These are phyloP conservation scores for Boletus tylopilopsis DNA, from an alignment of 768 basidiomycete species.

Conservation along the genomic window DNA sequence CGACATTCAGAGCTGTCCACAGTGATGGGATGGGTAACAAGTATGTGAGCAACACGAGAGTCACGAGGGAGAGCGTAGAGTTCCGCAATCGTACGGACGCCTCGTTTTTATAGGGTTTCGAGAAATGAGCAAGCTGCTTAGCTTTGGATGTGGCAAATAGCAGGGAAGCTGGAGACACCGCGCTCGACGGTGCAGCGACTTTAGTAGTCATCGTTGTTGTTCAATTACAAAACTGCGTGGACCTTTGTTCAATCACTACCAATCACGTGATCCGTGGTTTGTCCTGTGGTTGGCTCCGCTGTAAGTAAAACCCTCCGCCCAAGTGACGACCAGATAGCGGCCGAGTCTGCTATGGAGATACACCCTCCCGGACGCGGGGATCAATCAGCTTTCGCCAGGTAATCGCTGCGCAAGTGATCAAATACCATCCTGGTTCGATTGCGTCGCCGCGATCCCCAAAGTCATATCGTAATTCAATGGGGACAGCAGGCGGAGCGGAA, in stretches of 20 bases:
- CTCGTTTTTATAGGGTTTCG: constrained; percentile 36
- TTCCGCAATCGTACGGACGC: constrained; percentile 38
- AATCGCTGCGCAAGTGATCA: too few species aligned
- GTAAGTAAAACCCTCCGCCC: too few species aligned
- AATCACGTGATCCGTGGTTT: neutral
- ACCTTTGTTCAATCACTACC: neutral
- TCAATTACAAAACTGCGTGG: neutral
- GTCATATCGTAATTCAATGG: neutral
- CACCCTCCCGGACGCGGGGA: too few species aligned
- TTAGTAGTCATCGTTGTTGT: constrained; percentile 13
- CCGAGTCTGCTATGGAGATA: too few species aligned
- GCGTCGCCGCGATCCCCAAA: too few species aligned
- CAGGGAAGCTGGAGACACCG: constrained; percentile 20
- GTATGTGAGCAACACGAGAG: constrained; percentile 33
- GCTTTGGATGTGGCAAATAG: constrained; percentile 24
- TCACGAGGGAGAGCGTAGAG: constrained; percentile 32
- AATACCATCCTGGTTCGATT: too few species aligned
- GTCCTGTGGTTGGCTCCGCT: too few species aligned
- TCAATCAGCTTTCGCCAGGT: too few species aligned
- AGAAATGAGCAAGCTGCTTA: constrained; percentile 19
- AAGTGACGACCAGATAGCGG: too few species aligned
- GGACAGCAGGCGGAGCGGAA: neutral
- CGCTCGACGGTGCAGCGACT: neutral
- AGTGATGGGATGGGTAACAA: constrained; percentile 37
- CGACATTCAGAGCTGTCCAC: constrained; percentile 33